Conservation (phyloP, 2,329 filamentous ascomycete genomes). For the Fusarium burgessii region DNA sequence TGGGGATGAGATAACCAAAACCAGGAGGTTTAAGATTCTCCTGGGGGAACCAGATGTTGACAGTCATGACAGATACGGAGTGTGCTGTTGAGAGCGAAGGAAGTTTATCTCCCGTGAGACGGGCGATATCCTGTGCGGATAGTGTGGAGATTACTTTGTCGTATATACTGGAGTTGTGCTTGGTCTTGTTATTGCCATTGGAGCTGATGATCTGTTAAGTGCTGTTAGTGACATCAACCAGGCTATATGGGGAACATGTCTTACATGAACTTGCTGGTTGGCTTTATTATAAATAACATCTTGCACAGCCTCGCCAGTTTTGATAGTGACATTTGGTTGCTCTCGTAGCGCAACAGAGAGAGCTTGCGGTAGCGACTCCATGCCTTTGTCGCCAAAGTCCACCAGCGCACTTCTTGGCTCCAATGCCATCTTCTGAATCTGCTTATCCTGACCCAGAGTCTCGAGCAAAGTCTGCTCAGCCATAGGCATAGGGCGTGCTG, state of each 20-base stretch:
- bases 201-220: constrained; percentile 32
- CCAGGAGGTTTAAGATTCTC: constrained; percentile 74
- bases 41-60: constrained; percentile 86
- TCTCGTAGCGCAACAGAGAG: constrained; percentile 63
- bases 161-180: constrained; percentile 48
- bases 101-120: constrained; percentile 54
- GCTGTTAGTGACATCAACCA: not conserved
- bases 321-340: constrained; percentile 71
- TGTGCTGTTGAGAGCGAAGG: constrained; percentile 65
- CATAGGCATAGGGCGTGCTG: constrained; percentile 57
- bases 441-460: constrained; percentile 45
- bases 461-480: constrained; percentile 49
- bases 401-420: constrained; percentile 49
- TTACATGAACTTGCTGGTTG: constrained; percentile 58
- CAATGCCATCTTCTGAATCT: constrained; percentile 50
- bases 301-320: constrained; percentile 61
- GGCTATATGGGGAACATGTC: constrained; percentile 3
- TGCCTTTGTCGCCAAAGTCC: constrained; percentile 64
- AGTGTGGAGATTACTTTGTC: constrained; percentile 76
- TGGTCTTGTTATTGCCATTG: constrained; percentile 5
- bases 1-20: constrained; percentile 93
- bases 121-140: constrained; percentile 59
- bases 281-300: constrained; percentile 57
- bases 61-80: constrained; percentile 87
- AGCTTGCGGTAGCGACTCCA: constrained; percentile 69